phyloP scores from a whole-genome alignment of 768 basidiomycete species.

The Crepidotus variabilis region DNA sequence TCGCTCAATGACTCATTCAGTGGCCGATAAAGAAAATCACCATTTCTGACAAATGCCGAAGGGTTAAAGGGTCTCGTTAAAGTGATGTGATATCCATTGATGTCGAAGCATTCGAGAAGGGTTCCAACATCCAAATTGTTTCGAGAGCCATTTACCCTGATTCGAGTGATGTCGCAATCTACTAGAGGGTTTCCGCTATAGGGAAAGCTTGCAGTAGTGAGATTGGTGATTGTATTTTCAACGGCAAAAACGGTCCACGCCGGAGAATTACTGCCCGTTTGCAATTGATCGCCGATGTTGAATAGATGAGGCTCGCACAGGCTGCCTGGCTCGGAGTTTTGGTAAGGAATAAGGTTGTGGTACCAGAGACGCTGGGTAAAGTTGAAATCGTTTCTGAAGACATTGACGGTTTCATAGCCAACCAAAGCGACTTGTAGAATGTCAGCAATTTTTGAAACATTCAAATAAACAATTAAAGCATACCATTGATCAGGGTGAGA shows the following conservation, averaged over 20 bases:
- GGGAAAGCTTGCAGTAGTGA: too few relatives aligned
- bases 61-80: too few relatives aligned
- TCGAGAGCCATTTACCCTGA: too few relatives aligned
- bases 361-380: slow-evolving; percentile 16
- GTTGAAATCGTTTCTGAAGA: slow-evolving; percentile 17
- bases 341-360: slow-evolving; percentile 10
- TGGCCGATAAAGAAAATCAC: too few relatives aligned
- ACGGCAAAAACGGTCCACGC: slow-evolving; percentile 15
- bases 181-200: too few relatives aligned
- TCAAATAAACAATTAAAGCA: background rate
- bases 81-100: too few relatives aligned
- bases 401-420: slow-evolving; percentile 21
- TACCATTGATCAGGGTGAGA: slow-evolving; percentile 15
- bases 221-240: too few relatives aligned
- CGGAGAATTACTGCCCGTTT: slow-evolving; percentile 17
- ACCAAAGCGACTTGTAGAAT: slow-evolving; percentile 14
- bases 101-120: too few relatives aligned
- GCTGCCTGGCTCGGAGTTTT: background rate
- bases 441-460: background rate
- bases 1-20: too few relatives aligned
- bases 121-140: too few relatives aligned
- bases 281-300: slow-evolving; percentile 18
- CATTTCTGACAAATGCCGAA: too few relatives aligned
- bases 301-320: slow-evolving; percentile 18
- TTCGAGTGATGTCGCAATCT: too few relatives aligned